Conservation (phyloP, 2,329 filamentous ascomycete genomes). For the Penicillium sclerotigenum region DNA sequence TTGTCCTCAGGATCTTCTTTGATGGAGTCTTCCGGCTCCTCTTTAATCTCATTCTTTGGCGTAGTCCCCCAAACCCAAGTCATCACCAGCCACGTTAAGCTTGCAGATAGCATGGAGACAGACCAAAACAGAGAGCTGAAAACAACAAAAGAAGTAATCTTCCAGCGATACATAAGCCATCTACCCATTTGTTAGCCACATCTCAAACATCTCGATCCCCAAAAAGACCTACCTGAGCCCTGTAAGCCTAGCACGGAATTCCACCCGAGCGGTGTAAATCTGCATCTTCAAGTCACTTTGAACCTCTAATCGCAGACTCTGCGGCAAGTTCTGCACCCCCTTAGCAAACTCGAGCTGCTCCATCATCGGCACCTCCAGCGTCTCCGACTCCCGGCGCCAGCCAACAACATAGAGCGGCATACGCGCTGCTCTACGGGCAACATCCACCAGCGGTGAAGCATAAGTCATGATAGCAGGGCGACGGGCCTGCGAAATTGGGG, state of each 20-base stretch:
- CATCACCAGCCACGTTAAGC: conserved; percentile 61
- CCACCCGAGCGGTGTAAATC: conserved; percentile 67
- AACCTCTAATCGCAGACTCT: conserved; percentile 61
- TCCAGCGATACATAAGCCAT: conserved; percentile 85
- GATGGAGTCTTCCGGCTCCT: conserved; percentile 21
- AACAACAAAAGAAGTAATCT: conserved; percentile 63
- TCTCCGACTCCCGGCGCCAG: conserved; percentile 61
- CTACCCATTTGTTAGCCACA: conserved; percentile 37
- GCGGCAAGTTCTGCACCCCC: conserved; percentile 53
- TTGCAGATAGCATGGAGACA: conserved; percentile 66
- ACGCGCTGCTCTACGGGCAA: conserved; percentile 58
- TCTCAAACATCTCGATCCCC: neutral
- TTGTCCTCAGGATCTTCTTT: conserved; percentile 20
- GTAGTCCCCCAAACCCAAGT: conserved; percentile 38
- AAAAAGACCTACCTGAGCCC: conserved; percentile 57
- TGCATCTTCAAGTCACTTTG: conserved; percentile 68
- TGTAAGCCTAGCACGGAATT: conserved; percentile 69
- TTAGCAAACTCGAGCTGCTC: conserved; percentile 66
- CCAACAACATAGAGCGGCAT: conserved; percentile 69
- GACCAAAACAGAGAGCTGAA: conserved; percentile 74
- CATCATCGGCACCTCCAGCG: conserved; percentile 66
- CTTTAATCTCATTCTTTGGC: conserved; percentile 31
- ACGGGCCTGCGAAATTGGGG: conserved; percentile 61
- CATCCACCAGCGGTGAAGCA: conserved; percentile 64
- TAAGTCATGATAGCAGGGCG: conserved; percentile 80